Evolutionary conservation across 176 grass and related monocot genomes (phyloP).

Genomic region (Alopecurus myosuroides): DNA sequence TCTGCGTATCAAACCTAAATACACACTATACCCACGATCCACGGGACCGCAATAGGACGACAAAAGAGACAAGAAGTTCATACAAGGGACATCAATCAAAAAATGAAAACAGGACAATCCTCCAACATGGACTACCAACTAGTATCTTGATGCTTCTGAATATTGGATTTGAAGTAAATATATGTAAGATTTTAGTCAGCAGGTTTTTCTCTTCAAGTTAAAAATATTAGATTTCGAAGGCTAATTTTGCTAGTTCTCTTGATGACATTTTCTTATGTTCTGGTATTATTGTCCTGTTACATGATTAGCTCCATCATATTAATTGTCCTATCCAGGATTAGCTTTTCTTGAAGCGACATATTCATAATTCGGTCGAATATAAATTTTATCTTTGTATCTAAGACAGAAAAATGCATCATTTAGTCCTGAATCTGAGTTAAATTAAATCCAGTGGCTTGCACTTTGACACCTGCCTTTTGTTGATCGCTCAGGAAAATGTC

Average conservation of each 20-base stretch:
- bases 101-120: not conserved
- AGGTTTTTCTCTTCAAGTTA: not conserved
- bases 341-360: not conserved
- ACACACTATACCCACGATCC: not conserved
- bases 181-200: not conserved
- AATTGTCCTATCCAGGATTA: not conserved
- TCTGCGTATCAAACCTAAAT: not conserved
- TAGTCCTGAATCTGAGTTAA: not conserved
- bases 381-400: not conserved
- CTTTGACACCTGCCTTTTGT: constrained; percentile 14
- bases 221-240: not conserved
- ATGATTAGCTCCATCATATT: not conserved
- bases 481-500: constrained; percentile 39
- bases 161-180: not conserved
- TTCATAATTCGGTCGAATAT: not conserved
- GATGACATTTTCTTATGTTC: not conserved
- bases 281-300: not conserved
- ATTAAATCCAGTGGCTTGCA: not conserved
- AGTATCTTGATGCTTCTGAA: not conserved
- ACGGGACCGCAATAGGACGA: not conserved
- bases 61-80: not conserved
- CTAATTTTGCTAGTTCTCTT: not conserved
- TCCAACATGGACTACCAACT: not conserved
- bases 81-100: not conserved
- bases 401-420: not conserved